Base-by-base conservation (phyloP, 768 basidiomycete genomes). In the Austroboletus eburneus region DNA sequence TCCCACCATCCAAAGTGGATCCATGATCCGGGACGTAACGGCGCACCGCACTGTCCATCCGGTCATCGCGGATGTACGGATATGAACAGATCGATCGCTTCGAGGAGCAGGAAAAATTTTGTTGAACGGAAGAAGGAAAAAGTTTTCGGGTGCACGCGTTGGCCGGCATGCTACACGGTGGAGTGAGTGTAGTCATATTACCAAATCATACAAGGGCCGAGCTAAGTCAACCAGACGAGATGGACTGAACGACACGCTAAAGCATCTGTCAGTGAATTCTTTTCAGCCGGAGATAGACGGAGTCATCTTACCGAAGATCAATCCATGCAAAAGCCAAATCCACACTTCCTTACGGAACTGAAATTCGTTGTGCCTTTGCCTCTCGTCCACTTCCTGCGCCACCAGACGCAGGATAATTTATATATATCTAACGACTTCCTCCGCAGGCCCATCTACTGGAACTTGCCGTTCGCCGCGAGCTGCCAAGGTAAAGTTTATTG, bases 1-100 rank as follows among this genome's bases (percentile, higher is more conserved):
- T 42, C 34, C 33, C 40, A 12, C 33, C 40, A 12, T 46, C 33
- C 47, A 44, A 42, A 40, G 40, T 43, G 54, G 29, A 32, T 37
- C 42, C 48, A 65, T 65, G 61, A 64, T 66, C 64, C 64, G 62
- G 58, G 45, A 56, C 41, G 49, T 51, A 49, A 53, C 59, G 55
- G 58, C 34, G 49, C 43, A 52, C 52, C 36, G 57, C 55, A 57
- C 50, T 41, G 42, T 42, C 22, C 47, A 54, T 49, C 61, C 64
- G 64, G 58, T 39, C 52, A 57, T 57, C 43, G 63, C 63, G 64
- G 64, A 40, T 39, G 27, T 59, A 54, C 64, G 65, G 64, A 68
- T 44, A 66, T 66, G 64, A 68, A 59, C 5, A 23, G 46, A 52
- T 45, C 43, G 52, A 56, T 60, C 56, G 42, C 46, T 34, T 32